Percentiles rank a stretch among this genome's conserved stretches.
Conservation (phyloP, 2,329 filamentous ascomycete genomes). For the Neurospora sp. region DNA sequence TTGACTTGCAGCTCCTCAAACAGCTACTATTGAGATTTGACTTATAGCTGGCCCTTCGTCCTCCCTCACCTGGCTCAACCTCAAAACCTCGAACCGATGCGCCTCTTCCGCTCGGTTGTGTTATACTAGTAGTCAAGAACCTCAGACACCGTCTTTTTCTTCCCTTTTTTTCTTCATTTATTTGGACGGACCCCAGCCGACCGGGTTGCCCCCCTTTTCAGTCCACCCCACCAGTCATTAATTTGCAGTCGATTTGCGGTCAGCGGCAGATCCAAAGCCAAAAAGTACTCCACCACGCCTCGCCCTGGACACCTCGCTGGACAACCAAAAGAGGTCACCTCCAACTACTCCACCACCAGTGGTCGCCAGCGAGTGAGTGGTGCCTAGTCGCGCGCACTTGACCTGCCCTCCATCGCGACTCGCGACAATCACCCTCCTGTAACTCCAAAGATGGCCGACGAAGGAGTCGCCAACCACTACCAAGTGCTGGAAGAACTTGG, state of each 20-base stretch:
- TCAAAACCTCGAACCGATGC: neutral
- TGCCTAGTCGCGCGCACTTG: neutral
- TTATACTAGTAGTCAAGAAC: neutral
- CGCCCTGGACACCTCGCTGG: neutral
- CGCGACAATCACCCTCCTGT: constrained; percentile 7
- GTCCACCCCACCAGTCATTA: neutral
- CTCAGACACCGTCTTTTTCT: neutral
- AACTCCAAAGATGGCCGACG: constrained; percentile 41
- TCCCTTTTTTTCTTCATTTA: constrained; percentile 1
- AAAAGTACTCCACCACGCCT: neutral
- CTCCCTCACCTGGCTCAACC: neutral
- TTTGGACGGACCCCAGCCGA: neutral
- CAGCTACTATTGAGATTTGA: neutral
- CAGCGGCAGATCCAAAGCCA: neutral
- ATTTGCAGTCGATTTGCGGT: neutral
- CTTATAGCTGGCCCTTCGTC: neutral
- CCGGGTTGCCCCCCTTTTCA: neutral
- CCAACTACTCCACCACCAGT: neutral
- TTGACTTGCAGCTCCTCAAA: neutral
- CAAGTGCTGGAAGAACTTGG: constrained; percentile 94
- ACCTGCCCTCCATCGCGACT: constrained; percentile 1
- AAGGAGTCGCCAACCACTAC: constrained; percentile 73
- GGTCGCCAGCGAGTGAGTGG: neutral
- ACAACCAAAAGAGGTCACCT: neutral
- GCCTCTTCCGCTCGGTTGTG: neutral